A percentile compares a stretch with the other conserved stretches of the same genome.
phyloP scores from a whole-genome alignment of 108 stramenopile species.

The Cyclotella kingstonii region DNA sequence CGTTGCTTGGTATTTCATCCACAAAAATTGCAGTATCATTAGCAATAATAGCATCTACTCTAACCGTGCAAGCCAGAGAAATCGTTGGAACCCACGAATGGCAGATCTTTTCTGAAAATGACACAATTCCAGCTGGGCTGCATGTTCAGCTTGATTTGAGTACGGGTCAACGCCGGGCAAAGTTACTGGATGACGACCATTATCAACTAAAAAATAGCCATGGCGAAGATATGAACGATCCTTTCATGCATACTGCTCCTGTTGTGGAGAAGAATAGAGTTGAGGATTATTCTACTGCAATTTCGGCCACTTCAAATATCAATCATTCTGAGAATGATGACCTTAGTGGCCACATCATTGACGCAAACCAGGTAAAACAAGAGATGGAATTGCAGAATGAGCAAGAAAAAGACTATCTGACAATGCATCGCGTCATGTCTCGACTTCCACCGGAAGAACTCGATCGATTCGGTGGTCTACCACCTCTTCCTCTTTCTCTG shows the following conservation, averaged over 20 bases:
- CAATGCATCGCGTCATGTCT: slow-evolving; percentile 83
- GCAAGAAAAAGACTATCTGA: slow-evolving; percentile 59
- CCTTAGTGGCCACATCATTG: no score
- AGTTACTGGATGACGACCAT: slow-evolving; percentile 36
- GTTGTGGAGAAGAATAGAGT: neutral
- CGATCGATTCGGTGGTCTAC: slow-evolving; percentile 68
- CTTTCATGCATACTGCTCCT: no score
- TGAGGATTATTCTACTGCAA: slow-evolving; percentile 1
- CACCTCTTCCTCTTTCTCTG: slow-evolving; percentile 38
- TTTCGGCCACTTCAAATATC: slow-evolving; percentile 6
- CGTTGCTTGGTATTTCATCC: no score
- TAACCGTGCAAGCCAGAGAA: slow-evolving; percentile 53
- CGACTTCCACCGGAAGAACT: slow-evolving; percentile 73
- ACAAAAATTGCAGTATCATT: no score
- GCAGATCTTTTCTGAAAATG: slow-evolving; percentile 67
- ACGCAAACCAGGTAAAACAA: neutral
- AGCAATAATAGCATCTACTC: no score
- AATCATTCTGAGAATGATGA: no score
- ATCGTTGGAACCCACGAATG: slow-evolving; percentile 70
- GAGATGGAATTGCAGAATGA: slow-evolving; percentile 1
- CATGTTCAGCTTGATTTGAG: slow-evolving; percentile 81
- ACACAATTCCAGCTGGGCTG: slow-evolving; percentile 75
- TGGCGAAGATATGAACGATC: no score
- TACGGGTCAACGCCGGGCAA: slow-evolving; percentile 85
- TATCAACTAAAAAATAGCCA: no score